A percentile compares a stretch with the other conserved stretches of the same genome.
These are phyloP conservation scores for Trypanosoma lewisi DNA, from an alignment of 208 protist species.

Conservation along the genomic window DNA sequence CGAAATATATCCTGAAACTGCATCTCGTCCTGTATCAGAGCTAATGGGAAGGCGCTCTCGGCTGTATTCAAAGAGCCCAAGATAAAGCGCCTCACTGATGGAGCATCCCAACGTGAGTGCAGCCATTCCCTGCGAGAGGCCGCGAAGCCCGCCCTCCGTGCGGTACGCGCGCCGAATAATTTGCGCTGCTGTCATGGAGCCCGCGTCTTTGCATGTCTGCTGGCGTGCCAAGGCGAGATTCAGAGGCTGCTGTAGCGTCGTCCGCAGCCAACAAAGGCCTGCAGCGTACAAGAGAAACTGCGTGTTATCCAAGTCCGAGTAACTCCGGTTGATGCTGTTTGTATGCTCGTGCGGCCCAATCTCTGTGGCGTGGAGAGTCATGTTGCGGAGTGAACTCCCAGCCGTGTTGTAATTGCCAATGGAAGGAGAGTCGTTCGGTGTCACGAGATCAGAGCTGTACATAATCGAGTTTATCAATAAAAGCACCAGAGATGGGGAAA, in stretches of 20 bases:
- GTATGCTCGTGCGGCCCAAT: conserved; percentile 51
- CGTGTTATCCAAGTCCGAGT: conserved; percentile 58
- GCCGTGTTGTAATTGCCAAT: not conserved
- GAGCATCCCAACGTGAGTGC: conserved; percentile 69
- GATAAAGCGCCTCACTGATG: conserved; percentile 79
- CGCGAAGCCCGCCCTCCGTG: conserved; percentile 56
- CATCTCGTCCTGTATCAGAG: conserved; percentile 40
- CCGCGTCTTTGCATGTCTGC: conserved; percentile 49
- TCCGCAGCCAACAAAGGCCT: conserved; percentile 63
- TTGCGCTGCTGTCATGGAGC: conserved; percentile 25
- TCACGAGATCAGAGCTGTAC: conserved; percentile 3
- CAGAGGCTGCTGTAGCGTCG: conserved; percentile 74
- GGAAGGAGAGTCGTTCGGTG: not conserved
- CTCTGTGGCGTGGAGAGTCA: not conserved
- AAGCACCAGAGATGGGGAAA: conserved; percentile 4
- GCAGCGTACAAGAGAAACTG: conserved; percentile 61
- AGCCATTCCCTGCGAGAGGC: conserved; percentile 51
- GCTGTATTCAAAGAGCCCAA: conserved; percentile 71
- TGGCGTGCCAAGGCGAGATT: conserved; percentile 79
- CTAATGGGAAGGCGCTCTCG: conserved; percentile 47
- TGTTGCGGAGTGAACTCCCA: not conserved
- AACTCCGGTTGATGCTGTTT: conserved; percentile 77
- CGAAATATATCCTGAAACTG: conserved; percentile 55
- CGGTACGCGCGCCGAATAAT: conserved; percentile 45
- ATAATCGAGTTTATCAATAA: not conserved